Conservation (phyloP, 768 basidiomycete genomes). For the Amanita pseudoporphyria region DNA sequence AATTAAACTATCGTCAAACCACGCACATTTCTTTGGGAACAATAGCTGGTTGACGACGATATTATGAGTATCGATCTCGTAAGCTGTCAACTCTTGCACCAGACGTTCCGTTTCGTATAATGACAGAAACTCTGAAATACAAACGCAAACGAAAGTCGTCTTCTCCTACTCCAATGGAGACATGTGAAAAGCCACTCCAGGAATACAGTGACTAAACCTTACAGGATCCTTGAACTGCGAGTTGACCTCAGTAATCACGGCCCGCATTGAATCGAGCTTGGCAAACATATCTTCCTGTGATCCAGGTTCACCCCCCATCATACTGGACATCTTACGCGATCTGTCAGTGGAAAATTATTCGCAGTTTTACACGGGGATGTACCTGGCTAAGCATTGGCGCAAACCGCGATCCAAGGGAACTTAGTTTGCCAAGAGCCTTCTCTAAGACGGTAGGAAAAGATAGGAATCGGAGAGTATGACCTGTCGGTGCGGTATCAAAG, state of each 20-base stretch:
- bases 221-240: constrained; percentile 99
- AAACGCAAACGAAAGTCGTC: constrained; percentile 97
- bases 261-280: constrained; percentile 94
- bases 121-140: constrained; percentile 97
- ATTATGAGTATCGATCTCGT: constrained; percentile 97
- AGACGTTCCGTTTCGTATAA: constrained; percentile 98
- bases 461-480: constrained; percentile 95
- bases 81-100: constrained; percentile 89
- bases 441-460: constrained; percentile 98
- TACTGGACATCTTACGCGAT: constrained; percentile 68
- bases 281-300: constrained; percentile 98
- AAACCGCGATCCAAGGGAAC: constrained; percentile 87
- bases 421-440: constrained; percentile 93
- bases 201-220: constrained; percentile 19
- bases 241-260: constrained; percentile 96
- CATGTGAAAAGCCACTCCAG: not conserved
- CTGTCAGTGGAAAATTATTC: not conserved
- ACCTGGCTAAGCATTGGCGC: constrained; percentile 95
- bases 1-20: not conserved
- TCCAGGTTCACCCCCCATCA: constrained; percentile 90
- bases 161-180: constrained; percentile 58
- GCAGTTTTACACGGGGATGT: constrained; percentile 1
- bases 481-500: constrained; percentile 98
- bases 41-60: constrained; percentile 97
- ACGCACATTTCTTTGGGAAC: constrained; percentile 83